These are phyloP conservation scores for Microascus cirrosus DNA, from an alignment of 2,329 filamentous ascomycete species.

Conservation along the genomic window DNA sequence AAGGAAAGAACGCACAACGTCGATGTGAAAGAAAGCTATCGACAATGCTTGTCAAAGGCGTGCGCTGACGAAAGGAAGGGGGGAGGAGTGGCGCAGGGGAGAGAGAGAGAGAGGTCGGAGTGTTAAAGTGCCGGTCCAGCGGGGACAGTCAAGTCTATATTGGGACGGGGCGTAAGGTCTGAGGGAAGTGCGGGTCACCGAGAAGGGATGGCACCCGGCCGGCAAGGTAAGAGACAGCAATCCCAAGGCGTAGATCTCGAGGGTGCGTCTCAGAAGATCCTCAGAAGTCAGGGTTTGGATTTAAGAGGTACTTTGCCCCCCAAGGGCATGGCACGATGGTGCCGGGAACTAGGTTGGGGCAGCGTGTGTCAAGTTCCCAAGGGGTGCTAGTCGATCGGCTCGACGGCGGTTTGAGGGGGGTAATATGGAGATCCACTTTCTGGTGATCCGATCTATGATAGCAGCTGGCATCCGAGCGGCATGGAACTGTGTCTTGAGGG, in stretches of 20 bases:
- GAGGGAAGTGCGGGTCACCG: background rate
- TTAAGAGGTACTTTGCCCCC: background rate
- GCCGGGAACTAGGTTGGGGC: background rate
- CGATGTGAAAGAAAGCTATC: slow-evolving; percentile 41
- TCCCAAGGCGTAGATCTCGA: background rate
- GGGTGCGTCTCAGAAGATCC: slow-evolving; percentile 2
- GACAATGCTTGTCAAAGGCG: slow-evolving; percentile 34
- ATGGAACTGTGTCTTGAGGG: slow-evolving; percentile 13
- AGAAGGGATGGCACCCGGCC: background rate
- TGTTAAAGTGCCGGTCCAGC: background rate
- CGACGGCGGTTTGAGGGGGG: slow-evolving; percentile 9
- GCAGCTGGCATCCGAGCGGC: slow-evolving; percentile 42
- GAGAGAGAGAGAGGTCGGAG: slow-evolving; percentile 8
- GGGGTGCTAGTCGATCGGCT: slow-evolving; percentile 19
- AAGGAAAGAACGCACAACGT: slow-evolving; percentile 12
- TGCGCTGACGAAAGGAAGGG: slow-evolving; percentile 27
- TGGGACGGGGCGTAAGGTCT: slow-evolving; percentile 2
- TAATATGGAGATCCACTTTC: slow-evolving; percentile 2
- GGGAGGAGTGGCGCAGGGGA: slow-evolving; percentile 14
- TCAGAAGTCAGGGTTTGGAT: background rate
- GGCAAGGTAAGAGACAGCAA: background rate
- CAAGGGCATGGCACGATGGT: background rate
- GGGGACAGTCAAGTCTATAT: slow-evolving; percentile 6
- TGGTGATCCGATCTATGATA: slow-evolving; percentile 32
- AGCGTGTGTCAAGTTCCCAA: slow-evolving; percentile 1